Evolutionary conservation across 1,139 yeast genomes (phyloP).

Genomic region (Pichia sp.): DNA sequence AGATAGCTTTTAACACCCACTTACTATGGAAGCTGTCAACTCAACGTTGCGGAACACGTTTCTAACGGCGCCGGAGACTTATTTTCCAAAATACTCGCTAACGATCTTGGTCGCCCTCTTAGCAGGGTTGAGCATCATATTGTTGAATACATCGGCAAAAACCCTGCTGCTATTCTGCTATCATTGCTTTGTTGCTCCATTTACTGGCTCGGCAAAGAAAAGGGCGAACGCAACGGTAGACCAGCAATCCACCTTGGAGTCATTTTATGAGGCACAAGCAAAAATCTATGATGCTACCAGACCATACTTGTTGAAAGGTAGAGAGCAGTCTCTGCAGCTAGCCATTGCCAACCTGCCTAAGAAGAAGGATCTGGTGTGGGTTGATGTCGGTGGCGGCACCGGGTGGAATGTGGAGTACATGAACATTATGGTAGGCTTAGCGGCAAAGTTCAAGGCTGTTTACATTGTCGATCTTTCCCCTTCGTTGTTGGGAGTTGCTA

Average conservation of each 20-base stretch:
- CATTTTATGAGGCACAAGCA: constrained; percentile 73
- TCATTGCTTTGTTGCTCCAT: constrained; percentile 68
- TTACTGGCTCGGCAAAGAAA: constrained; percentile 41
- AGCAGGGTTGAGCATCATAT: neutral
- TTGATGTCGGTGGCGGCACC: constrained; percentile 84
- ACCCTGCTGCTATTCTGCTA: constrained; percentile 32
- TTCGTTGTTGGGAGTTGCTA: constrained; percentile 69
- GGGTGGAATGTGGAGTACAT: constrained; percentile 77
- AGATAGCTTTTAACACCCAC: neutral
- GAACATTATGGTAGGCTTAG: constrained; percentile 51
- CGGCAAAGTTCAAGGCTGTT: constrained; percentile 53
- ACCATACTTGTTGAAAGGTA: constrained; percentile 59
- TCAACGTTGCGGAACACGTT: constrained; percentile 2
- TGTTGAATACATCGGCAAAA: constrained; percentile 20
- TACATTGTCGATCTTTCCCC: constrained; percentile 75
- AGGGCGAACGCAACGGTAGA: constrained; percentile 37
- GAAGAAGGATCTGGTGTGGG: constrained; percentile 58
- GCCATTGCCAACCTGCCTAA: constrained; percentile 51
- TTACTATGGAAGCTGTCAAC: constrained; percentile 2
- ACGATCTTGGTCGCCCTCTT: constrained; percentile 4
- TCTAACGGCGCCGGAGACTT: neutral
- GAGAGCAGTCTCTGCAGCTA: constrained; percentile 58
- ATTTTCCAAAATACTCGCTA: constrained; percentile 6
- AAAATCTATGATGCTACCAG: constrained; percentile 70
- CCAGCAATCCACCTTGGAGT: constrained; percentile 66